A percentile compares a stretch with the other conserved stretches of the same genome.
Evolutionary conservation across 768 basidiomycete genomes (phyloP).

Genomic region (Cytidiella melzeri): DNA sequence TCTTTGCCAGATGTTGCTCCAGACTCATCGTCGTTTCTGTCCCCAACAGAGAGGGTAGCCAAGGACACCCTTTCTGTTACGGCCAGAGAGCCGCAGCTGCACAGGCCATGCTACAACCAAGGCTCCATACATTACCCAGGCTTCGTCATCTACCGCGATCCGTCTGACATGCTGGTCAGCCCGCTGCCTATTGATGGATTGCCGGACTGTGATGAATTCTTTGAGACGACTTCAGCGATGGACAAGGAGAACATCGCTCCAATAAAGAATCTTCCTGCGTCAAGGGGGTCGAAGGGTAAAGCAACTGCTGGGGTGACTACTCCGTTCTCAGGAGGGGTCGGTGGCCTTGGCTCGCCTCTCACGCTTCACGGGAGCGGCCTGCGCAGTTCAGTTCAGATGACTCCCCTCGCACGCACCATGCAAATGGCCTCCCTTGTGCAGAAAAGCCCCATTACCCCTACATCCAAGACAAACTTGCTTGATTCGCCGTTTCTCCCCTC

Average conservation of each 20-base stretch:
- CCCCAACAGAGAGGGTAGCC: neutral
- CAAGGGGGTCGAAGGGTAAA: neutral
- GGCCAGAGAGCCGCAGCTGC: neutral
- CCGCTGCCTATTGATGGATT: too few relatives aligned
- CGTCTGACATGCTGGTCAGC: too few relatives aligned
- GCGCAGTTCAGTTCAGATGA: neutral
- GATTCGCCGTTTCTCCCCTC: neutral
- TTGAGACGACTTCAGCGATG: neutral
- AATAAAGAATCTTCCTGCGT: neutral
- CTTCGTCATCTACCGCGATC: slow-evolving; percentile 51
- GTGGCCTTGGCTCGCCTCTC: neutral
- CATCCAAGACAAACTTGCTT: neutral
- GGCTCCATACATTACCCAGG: slow-evolving; percentile 65
- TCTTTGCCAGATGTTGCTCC: too few relatives aligned
- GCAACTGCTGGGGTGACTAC: neutral
- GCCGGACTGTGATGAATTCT: neutral
- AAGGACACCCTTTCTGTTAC: neutral
- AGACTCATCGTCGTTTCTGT: neutral
- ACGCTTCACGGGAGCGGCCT: neutral
- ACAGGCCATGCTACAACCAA: slow-evolving; percentile 41
- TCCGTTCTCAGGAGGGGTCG: neutral
- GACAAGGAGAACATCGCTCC: neutral
- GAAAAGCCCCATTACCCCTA: neutral
- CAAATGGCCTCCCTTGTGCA: neutral
- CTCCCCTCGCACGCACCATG: neutral